Conservation (phyloP, 805 yeast species). For the Kluyveromyces nonfermentans region DNA sequence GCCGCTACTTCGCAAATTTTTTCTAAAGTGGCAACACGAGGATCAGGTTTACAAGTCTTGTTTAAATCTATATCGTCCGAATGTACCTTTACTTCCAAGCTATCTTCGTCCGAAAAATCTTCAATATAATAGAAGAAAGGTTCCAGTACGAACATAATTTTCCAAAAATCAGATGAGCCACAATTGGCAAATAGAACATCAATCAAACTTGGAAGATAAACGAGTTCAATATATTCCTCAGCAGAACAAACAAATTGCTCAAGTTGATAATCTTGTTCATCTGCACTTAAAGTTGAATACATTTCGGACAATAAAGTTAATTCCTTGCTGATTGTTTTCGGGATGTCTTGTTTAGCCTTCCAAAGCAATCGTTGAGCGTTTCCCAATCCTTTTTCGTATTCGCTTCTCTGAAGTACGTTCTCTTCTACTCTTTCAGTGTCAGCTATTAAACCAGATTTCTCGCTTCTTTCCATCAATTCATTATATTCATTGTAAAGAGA, state of each 20-base stretch:
- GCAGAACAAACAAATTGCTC: slow-evolving; percentile 32
- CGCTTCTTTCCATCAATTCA: slow-evolving; percentile 29
- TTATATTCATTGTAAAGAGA: slow-evolving; percentile 29
- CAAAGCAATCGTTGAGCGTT: slow-evolving; percentile 25
- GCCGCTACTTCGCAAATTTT: slow-evolving; percentile 31
- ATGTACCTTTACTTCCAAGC: slow-evolving; percentile 5
- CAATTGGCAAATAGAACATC: slow-evolving; percentile 25
- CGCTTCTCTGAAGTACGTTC: not conserved
- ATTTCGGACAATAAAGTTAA: slow-evolving; percentile 28
- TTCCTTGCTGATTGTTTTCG: slow-evolving; percentile 29
- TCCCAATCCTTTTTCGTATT: slow-evolving; percentile 16
- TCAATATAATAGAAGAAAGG: slow-evolving; percentile 31
- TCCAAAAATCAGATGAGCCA: slow-evolving; percentile 25
- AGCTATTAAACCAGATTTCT: slow-evolving; percentile 27
- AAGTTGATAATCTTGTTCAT: slow-evolving; percentile 30
- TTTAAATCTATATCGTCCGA: slow-evolving; percentile 6
- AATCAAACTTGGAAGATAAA: slow-evolving; percentile 26
- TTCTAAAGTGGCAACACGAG: slow-evolving; percentile 28
- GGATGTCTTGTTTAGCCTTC: slow-evolving; percentile 29
- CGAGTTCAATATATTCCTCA: slow-evolving; percentile 29
- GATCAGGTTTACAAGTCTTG: slow-evolving; percentile 24
- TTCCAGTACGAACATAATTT: slow-evolving; percentile 28
- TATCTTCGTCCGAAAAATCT: slow-evolving; percentile 24
- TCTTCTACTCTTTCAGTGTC: not conserved
- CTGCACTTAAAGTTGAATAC: slow-evolving; percentile 29